Percentiles rank a stretch among this genome's conserved stretches.
Evolutionary conservation across 1,139 yeast species (phyloP).

Genomic region (Saccharomycopsis hybrid): DNA sequence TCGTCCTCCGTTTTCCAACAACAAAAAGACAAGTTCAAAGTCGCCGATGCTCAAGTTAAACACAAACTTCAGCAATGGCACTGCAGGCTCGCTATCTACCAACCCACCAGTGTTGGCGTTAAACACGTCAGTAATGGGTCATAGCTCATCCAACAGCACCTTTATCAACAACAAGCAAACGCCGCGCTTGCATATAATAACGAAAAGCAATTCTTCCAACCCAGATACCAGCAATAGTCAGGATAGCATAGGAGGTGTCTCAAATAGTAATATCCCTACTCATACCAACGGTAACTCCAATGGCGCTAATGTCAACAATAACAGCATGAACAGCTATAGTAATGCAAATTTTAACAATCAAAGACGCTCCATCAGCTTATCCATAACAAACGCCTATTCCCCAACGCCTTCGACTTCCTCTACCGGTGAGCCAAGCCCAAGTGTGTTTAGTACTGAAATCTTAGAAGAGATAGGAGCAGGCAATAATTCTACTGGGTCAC

Average conservation of each 20-base stretch:
- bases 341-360: background rate
- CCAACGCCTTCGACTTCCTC: conserved; percentile 24
- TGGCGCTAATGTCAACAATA: background rate
- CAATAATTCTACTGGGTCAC: conserved; percentile 12
- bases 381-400: conserved; percentile 23
- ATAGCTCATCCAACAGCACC: no score
- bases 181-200: no score
- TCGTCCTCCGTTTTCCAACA: conserved; percentile 8
- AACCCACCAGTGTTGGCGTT: conserved; percentile 3
- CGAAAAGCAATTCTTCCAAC: background rate
- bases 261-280: no score
- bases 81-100: background rate
- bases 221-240: background rate
- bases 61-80: conserved; percentile 6
- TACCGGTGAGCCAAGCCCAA: conserved; percentile 25
- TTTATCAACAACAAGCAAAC: no score
- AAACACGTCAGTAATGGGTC: no score
- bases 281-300: background rate
- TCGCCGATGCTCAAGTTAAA: conserved; percentile 14
- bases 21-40: conserved; percentile 6
- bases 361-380: conserved; percentile 12
- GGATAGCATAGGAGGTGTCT: no score
- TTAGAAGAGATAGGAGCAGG: conserved; percentile 33
- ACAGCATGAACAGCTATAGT: background rate
- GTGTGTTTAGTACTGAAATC: conserved; percentile 33